A percentile compares a stretch with the other conserved stretches of the same genome.
phyloP scores from a whole-genome alignment of 805 yeast genomes.

The Kodamaea sagamina region DNA sequence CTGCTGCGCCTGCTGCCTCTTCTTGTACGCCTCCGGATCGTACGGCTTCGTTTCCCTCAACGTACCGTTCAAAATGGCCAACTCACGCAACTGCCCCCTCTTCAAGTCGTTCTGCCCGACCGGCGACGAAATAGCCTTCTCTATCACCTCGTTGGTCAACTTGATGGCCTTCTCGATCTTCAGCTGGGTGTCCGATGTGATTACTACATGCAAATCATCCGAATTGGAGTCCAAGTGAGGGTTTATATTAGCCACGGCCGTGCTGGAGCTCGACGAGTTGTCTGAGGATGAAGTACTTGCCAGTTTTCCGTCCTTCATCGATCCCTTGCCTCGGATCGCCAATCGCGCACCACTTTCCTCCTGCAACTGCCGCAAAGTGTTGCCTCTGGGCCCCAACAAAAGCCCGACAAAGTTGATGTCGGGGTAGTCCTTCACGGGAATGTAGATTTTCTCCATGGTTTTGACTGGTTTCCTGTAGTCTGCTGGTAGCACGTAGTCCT shows the following conservation, averaged over 20 bases:
- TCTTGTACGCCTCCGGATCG: constrained; percentile 38
- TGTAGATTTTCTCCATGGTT: constrained; percentile 76
- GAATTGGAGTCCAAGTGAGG: constrained; percentile 26
- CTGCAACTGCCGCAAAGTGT: constrained; percentile 78
- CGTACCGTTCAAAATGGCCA: constrained; percentile 94
- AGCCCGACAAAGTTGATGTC: constrained; percentile 91
- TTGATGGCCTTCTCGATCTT: constrained; percentile 74
- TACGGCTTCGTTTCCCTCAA: constrained; percentile 74
- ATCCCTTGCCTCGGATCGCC: constrained; percentile 93
- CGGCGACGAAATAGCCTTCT: constrained; percentile 84
- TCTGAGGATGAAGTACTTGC: constrained; percentile 52
- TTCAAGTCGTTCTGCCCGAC: constrained; percentile 92
- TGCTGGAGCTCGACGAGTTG: constrained; percentile 20
- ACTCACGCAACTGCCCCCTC: constrained; percentile 84
- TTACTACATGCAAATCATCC: constrained; percentile 87
- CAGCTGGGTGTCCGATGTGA: constrained; percentile 79
- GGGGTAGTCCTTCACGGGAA: constrained; percentile 86
- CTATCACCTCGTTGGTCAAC: constrained; percentile 72
- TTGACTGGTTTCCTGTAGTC: constrained; percentile 71
- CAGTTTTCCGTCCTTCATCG: constrained; percentile 85
- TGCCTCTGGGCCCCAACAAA: constrained; percentile 93
- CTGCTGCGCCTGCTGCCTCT: constrained; percentile 32
- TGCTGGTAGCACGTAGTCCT: constrained; percentile 76
- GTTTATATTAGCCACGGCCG: constrained; percentile 22
- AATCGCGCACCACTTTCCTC: constrained; percentile 85